These are phyloP conservation scores for Dentipellis fragilis DNA, from an alignment of 768 basidiomycete species.

Conservation along the genomic window DNA sequence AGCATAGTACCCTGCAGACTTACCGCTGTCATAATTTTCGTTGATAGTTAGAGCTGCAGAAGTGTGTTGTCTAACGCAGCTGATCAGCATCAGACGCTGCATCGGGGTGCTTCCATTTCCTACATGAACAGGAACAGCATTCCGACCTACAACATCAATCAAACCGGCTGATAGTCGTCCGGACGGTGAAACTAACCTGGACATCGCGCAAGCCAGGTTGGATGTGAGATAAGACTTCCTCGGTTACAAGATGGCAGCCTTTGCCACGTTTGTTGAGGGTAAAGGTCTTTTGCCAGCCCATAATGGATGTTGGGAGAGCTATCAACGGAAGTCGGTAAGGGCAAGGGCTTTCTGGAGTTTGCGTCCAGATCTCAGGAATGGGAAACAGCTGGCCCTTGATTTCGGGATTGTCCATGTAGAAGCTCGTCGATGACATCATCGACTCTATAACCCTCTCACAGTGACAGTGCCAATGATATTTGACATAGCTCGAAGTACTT, in stretches of 20 bases:
- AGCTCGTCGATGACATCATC: no score
- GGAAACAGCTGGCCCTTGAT: no score
- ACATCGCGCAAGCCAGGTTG: conserved; percentile 57
- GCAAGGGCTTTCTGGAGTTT: no score
- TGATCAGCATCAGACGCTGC: not conserved
- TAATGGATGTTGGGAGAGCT: conserved; percentile 18
- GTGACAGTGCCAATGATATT: no score
- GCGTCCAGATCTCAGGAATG: no score
- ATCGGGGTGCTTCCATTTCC: conserved; percentile 16
- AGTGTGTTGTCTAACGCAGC: conserved; percentile 51
- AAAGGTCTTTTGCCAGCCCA: conserved; percentile 91
- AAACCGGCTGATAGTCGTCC: no score
- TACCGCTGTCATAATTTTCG: conserved; percentile 82
- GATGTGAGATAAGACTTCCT: conserved; percentile 61
- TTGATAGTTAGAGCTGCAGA: conserved; percentile 76
- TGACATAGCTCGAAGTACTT: no score
- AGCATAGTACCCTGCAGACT: conserved; percentile 7
- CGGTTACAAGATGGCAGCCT: conserved; percentile 80
- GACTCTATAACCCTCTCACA: no score
- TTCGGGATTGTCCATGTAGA: no score
- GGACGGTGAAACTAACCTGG: conserved; percentile 32
- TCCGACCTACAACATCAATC: conserved; percentile 43
- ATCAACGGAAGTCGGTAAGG: no score
- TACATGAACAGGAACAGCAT: conserved; percentile 88
- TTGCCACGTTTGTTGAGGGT: conserved; percentile 40